Evolutionary conservation across 2,329 filamentous ascomycete genomes (phyloP).

Genomic region (Ophiobolus disseminans): DNA sequence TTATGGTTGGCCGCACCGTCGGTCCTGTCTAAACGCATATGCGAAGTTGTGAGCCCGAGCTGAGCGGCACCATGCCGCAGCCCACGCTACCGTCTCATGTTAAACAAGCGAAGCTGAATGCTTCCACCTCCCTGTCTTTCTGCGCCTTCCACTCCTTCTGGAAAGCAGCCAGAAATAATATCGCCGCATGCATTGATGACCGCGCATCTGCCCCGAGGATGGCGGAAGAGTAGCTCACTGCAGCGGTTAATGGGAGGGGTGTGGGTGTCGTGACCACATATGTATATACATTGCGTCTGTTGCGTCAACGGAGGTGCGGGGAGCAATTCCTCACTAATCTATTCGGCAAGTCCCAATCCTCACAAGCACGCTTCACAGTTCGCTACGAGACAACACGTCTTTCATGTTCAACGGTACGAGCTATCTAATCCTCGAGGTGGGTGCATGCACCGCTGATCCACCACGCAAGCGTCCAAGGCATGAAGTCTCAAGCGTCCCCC

Average conservation of each 20-base stretch:
- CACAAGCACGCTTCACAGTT: background rate
- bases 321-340: background rate
- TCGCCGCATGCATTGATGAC: constrained; percentile 9
- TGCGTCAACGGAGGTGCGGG: constrained; percentile 11
- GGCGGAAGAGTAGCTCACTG: constrained; percentile 2
- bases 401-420: constrained; percentile 8
- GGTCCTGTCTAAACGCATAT: constrained; percentile 17
- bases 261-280: constrained; percentile 6
- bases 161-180: constrained; percentile 23
- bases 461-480: constrained; percentile 14
- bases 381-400: background rate
- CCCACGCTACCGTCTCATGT: constrained; percentile 34
- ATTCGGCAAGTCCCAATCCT: background rate
- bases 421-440: constrained; percentile 3
- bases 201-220: constrained; percentile 2
- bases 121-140: background rate
- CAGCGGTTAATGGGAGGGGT: constrained; percentile 14
- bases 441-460: constrained; percentile 7
- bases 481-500: constrained; percentile 7
- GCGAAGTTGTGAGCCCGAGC: constrained; percentile 18
- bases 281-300: constrained; percentile 11
- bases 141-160: constrained; percentile 20
- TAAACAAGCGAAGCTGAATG: constrained; percentile 10
- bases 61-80: constrained; percentile 8
- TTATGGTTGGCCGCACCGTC: constrained; percentile 12